These are phyloP conservation scores for Allium sativum DNA, from an alignment of 106 monocot genomes.

Conservation along the genomic window DNA sequence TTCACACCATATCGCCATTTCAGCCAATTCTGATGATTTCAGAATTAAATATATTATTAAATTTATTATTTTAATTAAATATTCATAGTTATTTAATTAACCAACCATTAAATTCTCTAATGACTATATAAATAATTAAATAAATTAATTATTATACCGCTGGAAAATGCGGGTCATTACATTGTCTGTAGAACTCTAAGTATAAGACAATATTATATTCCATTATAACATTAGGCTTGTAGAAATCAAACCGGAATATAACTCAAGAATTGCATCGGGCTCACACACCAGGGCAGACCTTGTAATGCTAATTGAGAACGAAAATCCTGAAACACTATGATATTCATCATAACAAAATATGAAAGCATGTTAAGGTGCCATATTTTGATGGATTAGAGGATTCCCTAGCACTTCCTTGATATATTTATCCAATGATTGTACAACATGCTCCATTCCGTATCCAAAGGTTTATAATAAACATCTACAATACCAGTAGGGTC, in stretches of 20 bases:
- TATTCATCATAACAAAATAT: conserved; percentile 61
- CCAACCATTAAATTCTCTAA: too few relatives aligned
- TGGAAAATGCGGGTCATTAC: conserved; percentile 4
- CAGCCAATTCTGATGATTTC: too few relatives aligned
- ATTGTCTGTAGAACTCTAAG: not conserved
- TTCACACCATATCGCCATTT: too few relatives aligned
- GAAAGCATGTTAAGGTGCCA: conserved; percentile 48
- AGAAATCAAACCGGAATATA: conserved; percentile 35
- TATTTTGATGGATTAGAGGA: conserved; percentile 45
- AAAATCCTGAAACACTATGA: conserved; percentile 46
- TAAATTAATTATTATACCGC: too few relatives aligned
- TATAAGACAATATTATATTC: not conserved
- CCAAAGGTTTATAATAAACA: conserved; percentile 59
- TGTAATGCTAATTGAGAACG: conserved; percentile 61
- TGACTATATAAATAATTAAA: too few relatives aligned
- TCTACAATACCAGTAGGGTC: conserved; percentile 86
- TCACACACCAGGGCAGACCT: conserved; percentile 40
- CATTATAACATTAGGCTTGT: not conserved
- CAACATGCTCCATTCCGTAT: conserved; percentile 41
- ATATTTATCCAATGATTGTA: conserved; percentile 77
- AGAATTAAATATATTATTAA: too few relatives aligned
- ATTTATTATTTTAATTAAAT: too few relatives aligned
- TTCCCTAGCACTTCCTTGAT: conserved; percentile 60
- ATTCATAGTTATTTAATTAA: too few relatives aligned
- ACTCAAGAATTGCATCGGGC: conserved; percentile 24